Evolutionary conservation across 192 early-diverging fungal genomes (phyloP).

Genomic region (Coemansia sp.): DNA sequence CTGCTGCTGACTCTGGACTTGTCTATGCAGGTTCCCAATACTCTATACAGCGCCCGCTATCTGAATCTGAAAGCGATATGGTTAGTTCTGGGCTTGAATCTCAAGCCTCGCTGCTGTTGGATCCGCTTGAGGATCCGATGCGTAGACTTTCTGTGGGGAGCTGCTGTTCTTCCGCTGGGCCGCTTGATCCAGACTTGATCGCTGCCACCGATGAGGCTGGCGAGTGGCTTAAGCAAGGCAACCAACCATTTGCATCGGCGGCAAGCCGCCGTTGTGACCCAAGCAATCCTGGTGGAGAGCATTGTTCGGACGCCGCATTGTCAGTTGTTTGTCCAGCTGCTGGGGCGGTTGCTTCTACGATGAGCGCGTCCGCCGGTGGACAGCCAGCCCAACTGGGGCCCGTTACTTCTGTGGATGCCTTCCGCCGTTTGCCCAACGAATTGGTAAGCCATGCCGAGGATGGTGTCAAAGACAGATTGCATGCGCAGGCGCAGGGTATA

Average conservation of each 20-base stretch:
- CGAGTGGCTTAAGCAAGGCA: constrained; percentile 8
- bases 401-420: not conserved
- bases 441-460: constrained; percentile 13
- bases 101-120: constrained; percentile 1
- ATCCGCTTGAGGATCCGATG: constrained; percentile 2
- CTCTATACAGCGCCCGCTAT: too few species aligned
- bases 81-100: not conserved
- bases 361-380: constrained; percentile 4
- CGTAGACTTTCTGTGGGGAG: too few species aligned
- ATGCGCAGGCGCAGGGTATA: not conserved
- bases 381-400: not conserved
- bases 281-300: not conserved
- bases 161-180: too few species aligned
- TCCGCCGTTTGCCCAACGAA: constrained; percentile 9
- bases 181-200: constrained; percentile 4
- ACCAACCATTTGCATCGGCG: not conserved
- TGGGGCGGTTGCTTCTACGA: not conserved
- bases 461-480: constrained; percentile 5
- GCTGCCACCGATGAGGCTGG: not conserved
- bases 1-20: too few species aligned
- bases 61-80: too few species aligned
- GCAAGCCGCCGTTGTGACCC: not conserved
- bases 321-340: not conserved
- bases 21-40: too few species aligned
- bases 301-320: constrained; percentile 2